A percentile compares a stretch with the other conserved stretches of the same genome.
These are phyloP conservation scores for Pleurotus platypus DNA, from an alignment of 768 basidiomycete species.

Conservation along the genomic window DNA sequence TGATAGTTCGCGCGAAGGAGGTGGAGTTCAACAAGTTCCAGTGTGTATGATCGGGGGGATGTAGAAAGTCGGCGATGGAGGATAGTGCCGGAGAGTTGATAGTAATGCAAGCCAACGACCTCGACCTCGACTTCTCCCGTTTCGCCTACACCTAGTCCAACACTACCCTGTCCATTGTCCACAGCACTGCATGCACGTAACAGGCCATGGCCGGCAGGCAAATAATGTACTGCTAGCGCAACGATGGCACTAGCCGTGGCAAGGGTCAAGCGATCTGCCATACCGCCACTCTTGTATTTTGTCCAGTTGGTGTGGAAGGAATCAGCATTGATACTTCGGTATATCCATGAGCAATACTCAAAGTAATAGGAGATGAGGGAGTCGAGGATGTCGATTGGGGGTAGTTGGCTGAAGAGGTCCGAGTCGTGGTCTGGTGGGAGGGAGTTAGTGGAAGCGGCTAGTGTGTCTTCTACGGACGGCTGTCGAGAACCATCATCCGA, in stretches of 20 bases:
- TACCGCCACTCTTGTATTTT: slow-evolving; percentile 63
- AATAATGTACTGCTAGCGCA: slow-evolving; percentile 69
- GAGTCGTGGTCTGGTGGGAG: slow-evolving; percentile 61
- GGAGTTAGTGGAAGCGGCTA: slow-evolving; percentile 21
- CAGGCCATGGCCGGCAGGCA: slow-evolving; percentile 61
- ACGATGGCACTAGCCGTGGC: slow-evolving; percentile 74
- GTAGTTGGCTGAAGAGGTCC: slow-evolving; percentile 66
- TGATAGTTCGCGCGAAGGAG: slow-evolving; percentile 71
- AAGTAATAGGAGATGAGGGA: slow-evolving; percentile 75
- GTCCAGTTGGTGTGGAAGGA: slow-evolving; percentile 66
- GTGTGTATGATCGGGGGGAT: slow-evolving; percentile 47
- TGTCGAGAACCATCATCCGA: slow-evolving; percentile 57
- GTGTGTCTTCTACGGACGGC: slow-evolving; percentile 34
- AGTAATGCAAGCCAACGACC: slow-evolving; percentile 63
- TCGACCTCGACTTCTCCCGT: slow-evolving; percentile 28
- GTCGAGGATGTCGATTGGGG: slow-evolving; percentile 66
- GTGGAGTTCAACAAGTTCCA: slow-evolving; percentile 75
- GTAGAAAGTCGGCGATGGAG: slow-evolving; percentile 62
- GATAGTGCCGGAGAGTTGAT: slow-evolving; percentile 63
- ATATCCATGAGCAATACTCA: slow-evolving; percentile 86
- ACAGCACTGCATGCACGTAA: slow-evolving; percentile 38
- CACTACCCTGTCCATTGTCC: slow-evolving; percentile 25
- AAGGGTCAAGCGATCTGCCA: slow-evolving; percentile 63
- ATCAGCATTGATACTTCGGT: slow-evolving; percentile 68
- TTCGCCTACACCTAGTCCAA: no score